phyloP scores from a whole-genome alignment of 345 rosid species.

The Rhizophora mangle region DNA sequence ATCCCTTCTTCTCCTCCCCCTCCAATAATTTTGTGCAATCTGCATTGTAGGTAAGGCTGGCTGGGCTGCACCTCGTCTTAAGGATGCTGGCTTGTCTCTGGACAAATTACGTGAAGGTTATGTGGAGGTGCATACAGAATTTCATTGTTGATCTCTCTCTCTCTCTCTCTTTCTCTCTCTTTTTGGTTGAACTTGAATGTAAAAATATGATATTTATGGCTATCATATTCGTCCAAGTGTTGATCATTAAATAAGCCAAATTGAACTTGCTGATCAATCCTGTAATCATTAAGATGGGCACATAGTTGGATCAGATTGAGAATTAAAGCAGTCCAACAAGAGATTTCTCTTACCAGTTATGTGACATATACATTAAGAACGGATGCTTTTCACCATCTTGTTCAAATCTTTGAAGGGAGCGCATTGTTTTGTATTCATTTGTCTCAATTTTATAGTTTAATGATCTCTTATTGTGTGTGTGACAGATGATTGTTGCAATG shows the following conservation, averaged over 20 bases:
- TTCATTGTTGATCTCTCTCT: not conserved
- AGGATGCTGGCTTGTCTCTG: constrained; percentile 85
- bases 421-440: not conserved
- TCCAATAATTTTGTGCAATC: not conserved
- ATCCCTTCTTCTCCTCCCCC: not conserved
- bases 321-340: not conserved
- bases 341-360: not conserved
- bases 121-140: constrained; percentile 57
- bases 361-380: not conserved
- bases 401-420: not conserved
- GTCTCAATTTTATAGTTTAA: not conserved
- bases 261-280: not conserved
- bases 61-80: constrained; percentile 98
- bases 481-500: constrained; percentile 78
- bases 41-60: constrained; percentile 65
- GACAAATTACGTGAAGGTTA: constrained; percentile 89
- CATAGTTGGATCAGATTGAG: not conserved
- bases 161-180: not conserved
- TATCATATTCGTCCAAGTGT: not conserved
- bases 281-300: not conserved
- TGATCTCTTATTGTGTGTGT: constrained; percentile 17
- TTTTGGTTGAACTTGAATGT: not conserved
- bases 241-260: not conserved
- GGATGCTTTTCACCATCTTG: not conserved
- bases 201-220: not conserved